phyloP scores from a whole-genome alignment of 1,284 basidiomycete species.

The Boletus hoseneyae region DNA sequence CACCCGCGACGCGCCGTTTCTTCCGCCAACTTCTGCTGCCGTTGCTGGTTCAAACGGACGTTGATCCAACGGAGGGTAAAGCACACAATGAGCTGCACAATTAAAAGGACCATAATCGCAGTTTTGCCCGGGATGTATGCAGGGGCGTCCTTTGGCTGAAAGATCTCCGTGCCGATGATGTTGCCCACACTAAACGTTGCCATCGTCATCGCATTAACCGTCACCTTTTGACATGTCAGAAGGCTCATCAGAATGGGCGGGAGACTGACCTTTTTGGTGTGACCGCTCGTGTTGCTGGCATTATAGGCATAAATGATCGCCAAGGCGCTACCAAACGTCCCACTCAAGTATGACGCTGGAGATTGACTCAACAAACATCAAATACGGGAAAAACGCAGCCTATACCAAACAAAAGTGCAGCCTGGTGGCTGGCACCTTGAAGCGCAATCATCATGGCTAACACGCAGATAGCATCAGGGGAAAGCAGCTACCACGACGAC shows the following conservation, averaged over 20 bases:
- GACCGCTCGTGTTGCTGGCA: constrained; percentile 62
- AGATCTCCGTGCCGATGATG: constrained; percentile 33
- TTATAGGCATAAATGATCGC: constrained; percentile 65
- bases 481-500: neutral
- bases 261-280: constrained; percentile 56
- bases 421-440: constrained; percentile 48
- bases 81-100: constrained; percentile 20
- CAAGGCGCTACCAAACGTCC: constrained; percentile 58
- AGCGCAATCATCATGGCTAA: constrained; percentile 57
- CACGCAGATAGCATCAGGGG: neutral
- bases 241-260: neutral
- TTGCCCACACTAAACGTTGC: constrained; percentile 31
- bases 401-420: constrained; percentile 55
- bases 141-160: constrained; percentile 36
- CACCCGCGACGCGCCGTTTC: constrained; percentile 27
- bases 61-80: constrained; percentile 28
- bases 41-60: constrained; percentile 22
- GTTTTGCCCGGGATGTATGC: constrained; percentile 35
- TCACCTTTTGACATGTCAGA: constrained; percentile 24
- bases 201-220: constrained; percentile 33
- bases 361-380: neutral
- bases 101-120: constrained; percentile 31
- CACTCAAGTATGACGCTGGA: constrained; percentile 52
- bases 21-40: constrained; percentile 14
- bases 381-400: neutral